Evolutionary conservation across 2,329 filamentous ascomycete species (phyloP).

Genomic region (Colletotrichum orbiculare): DNA sequence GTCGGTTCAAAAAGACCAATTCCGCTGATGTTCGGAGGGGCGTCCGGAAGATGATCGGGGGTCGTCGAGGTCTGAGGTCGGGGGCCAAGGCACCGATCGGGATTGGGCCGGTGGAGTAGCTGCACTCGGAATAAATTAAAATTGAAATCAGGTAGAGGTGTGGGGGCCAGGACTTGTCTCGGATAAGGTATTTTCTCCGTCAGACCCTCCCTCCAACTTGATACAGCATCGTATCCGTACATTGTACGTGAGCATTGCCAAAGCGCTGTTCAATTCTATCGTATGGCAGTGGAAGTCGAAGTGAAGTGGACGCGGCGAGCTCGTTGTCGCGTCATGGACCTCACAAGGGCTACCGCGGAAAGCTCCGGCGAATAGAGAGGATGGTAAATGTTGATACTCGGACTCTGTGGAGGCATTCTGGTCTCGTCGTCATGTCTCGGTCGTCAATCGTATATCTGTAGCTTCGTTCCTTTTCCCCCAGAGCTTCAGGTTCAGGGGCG

Average conservation of each 20-base stretch:
- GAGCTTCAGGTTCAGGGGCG: neutral
- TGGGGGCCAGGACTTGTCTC: constrained; percentile 18
- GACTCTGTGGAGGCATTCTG: too few species aligned
- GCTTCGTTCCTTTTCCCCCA: neutral
- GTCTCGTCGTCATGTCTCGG: too few species aligned
- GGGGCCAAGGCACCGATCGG: constrained; percentile 13
- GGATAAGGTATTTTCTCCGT: constrained; percentile 29
- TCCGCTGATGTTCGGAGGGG: too few species aligned
- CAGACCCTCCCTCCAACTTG: neutral
- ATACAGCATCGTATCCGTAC: too few species aligned
- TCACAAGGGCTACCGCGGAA: too few species aligned
- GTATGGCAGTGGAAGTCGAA: too few species aligned
- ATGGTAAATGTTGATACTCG: neutral
- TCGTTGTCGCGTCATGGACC: too few species aligned
- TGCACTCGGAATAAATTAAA: constrained; percentile 26
- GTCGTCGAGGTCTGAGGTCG: constrained; percentile 2
- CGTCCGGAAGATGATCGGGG: neutral
- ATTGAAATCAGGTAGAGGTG: constrained; percentile 30
- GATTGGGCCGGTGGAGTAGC: constrained; percentile 5
- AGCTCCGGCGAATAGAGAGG: too few species aligned
- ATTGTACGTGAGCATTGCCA: too few species aligned
- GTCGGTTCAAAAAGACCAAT: neutral
- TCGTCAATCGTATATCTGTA: neutral
- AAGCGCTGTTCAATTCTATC: too few species aligned
- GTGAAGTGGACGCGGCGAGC: too few species aligned